phyloP scores from a whole-genome alignment of 78 protist genomes.

The Dictyostelium discoideum region dicty_2.7 NC_007091.3:3781501-3782000 shows the following conservation, averaged over 20 bases:
- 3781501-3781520: not conserved
- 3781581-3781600: not conserved
- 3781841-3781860: not conserved
- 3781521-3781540: not conserved
- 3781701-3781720: not conserved
- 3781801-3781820: not conserved
- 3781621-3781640: not conserved
- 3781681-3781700: not conserved
- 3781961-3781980: not conserved
- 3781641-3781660: not conserved
- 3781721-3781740: not conserved
- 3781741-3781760: not conserved
- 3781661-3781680: not conserved
- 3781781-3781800: not conserved
- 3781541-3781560: not conserved
- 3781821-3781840: not conserved
- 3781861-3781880: not conserved
- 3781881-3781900: not conserved
- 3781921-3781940: not conserved
- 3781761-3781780: not conserved
- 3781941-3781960: not conserved
- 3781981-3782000: not conserved
- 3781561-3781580: not conserved
- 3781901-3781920: not conserved
- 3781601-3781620: not conserved